Conservation (phyloP, 139 green algal genomes). For the Chlorella sp. region DNA sequence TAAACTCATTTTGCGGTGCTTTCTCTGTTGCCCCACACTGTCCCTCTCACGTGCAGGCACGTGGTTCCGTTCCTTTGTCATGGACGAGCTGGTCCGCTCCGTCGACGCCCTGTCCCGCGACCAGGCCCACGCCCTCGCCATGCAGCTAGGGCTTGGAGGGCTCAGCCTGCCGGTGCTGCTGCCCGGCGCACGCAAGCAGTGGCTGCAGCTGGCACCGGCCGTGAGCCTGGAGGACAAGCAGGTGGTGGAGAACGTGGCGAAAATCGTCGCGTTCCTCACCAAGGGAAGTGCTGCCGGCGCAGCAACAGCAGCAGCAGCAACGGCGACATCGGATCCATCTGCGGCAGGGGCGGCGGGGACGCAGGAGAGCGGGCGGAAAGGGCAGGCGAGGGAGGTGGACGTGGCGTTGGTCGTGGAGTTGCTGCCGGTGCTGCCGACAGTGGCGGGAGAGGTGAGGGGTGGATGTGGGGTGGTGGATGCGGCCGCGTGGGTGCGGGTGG, state of each 20-base stretch:
- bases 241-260: constrained; percentile 70
- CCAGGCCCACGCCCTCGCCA: constrained; percentile 35
- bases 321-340: neutral
- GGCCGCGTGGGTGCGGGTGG: too few species aligned
- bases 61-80: constrained; percentile 93
- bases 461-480: too few species aligned
- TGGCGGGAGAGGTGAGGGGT: constrained; percentile 54
- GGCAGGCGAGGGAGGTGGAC: neutral
- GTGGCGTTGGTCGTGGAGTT: constrained; percentile 46
- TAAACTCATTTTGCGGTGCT: too few species aligned
- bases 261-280: constrained; percentile 49
- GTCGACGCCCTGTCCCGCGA: constrained; percentile 87
- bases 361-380: neutral
- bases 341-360: neutral
- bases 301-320: constrained; percentile 1
- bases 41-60: constrained; percentile 70
- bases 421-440: constrained; percentile 68
- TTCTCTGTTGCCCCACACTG: constrained; percentile 15
- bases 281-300: neutral
- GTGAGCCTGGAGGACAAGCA: constrained; percentile 55
- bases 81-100: constrained; percentile 91
- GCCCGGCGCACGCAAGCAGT: constrained; percentile 29
- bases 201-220: constrained; percentile 50
- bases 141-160: constrained; percentile 27
- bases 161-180: constrained; percentile 43